Evolutionary conservation across 2,329 filamentous ascomycete species (phyloP).

Genomic region (Apiospora phragmitis): DNA sequence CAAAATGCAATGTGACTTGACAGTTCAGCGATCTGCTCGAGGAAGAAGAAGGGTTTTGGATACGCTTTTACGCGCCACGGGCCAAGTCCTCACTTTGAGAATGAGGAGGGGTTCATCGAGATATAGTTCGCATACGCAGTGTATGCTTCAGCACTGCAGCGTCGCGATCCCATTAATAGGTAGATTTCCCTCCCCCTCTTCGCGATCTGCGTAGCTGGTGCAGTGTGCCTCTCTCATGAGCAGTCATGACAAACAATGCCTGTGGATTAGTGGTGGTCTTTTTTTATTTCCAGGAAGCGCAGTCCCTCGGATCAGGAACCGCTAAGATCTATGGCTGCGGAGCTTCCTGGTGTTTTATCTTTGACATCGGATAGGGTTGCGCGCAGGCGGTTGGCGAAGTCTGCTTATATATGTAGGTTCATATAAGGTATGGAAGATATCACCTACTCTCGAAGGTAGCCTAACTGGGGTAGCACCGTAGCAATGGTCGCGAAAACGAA

Average conservation of each 20-base stretch:
- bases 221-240: not conserved
- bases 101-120: not conserved
- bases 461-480: not conserved
- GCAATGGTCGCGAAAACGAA: not conserved
- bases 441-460: not conserved
- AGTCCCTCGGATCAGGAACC: not conserved
- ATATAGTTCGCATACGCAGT: not conserved
- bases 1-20: too few species aligned
- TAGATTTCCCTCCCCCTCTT: not conserved
- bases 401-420: not conserved
- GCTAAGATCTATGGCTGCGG: not conserved
- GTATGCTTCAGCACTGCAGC: not conserved
- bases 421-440: not conserved
- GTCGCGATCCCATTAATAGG: not conserved
- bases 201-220: not conserved
- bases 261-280: not conserved
- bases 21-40: not conserved
- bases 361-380: not conserved
- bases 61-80: not conserved
- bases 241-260: not conserved
- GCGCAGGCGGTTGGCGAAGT: not conserved
- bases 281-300: not conserved
- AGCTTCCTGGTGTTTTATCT: not conserved
- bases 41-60: not conserved
- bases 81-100: not conserved